Percentiles rank a stretch among this genome's conserved stretches.
Evolutionary conservation across 2,329 filamentous ascomycete species (phyloP).

Genomic region (Fusarium illudens): DNA sequence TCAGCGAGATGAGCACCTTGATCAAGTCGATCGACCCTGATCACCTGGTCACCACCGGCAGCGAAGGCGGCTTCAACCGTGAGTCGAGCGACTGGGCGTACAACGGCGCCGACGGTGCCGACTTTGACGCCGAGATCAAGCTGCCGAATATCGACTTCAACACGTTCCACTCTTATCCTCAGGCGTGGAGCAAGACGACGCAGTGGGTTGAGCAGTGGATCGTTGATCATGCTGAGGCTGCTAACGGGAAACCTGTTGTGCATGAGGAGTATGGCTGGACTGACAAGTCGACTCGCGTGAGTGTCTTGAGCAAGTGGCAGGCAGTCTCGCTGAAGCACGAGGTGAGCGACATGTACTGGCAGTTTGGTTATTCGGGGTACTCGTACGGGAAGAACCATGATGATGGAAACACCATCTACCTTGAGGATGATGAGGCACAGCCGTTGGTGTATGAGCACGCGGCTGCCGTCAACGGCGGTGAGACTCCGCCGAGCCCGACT

Average conservation of each 20-base stretch:
- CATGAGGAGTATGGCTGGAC: conserved; percentile 53
- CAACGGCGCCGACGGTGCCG: conserved; percentile 59
- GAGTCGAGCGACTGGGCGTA: conserved; percentile 55
- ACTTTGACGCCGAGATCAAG: conserved; percentile 59
- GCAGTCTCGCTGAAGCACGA: conserved; percentile 56
- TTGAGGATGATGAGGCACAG: conserved; percentile 59
- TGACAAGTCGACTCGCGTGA: conserved; percentile 53
- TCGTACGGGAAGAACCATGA: conserved; percentile 64
- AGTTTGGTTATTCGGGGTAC: conserved; percentile 60
- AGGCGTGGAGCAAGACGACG: conserved; percentile 63
- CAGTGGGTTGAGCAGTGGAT: conserved; percentile 65
- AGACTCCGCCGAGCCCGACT: background rate
- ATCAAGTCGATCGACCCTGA: conserved; percentile 61
- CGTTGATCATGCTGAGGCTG: conserved; percentile 59
- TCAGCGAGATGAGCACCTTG: conserved; percentile 62
- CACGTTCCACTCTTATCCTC: conserved; percentile 64
- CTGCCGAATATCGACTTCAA: conserved; percentile 62
- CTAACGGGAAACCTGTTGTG: conserved; percentile 58
- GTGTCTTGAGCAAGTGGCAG: conserved; percentile 61
- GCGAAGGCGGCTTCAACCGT: conserved; percentile 66
- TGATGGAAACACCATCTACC: conserved; percentile 65
- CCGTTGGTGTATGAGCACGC: conserved; percentile 56
- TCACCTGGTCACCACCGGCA: conserved; percentile 64
- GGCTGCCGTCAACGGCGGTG: conserved; percentile 47
- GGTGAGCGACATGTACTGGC: conserved; percentile 65